Evolutionary conservation across 805 yeast genomes (phyloP).

Genomic region (Wickerhamomyces rabaulensis): DNA sequence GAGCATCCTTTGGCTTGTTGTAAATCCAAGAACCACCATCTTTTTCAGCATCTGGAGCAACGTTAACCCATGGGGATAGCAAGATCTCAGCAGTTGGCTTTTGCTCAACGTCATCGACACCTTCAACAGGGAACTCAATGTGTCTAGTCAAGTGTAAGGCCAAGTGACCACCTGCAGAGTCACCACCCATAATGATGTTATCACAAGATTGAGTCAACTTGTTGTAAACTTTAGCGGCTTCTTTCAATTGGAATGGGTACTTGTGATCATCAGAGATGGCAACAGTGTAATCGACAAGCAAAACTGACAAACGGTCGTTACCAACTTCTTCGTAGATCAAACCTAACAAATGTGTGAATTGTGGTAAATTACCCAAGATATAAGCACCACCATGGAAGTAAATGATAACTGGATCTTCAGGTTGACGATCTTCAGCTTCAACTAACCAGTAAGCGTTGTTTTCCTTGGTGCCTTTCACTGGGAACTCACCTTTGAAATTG

Average conservation of each 20-base stretch:
- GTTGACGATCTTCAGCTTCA: constrained; percentile 24
- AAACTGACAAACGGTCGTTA: constrained; percentile 15
- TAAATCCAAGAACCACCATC: constrained; percentile 1
- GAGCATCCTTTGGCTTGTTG: background rate
- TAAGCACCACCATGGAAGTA: constrained; percentile 18
- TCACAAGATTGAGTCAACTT: constrained; percentile 11
- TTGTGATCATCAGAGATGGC: constrained; percentile 11
- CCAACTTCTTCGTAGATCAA: constrained; percentile 2
- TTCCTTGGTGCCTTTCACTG: constrained; percentile 5
- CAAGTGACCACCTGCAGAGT: constrained; percentile 29
- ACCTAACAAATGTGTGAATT: constrained; percentile 5
- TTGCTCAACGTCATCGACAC: background rate
- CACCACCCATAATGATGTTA: constrained; percentile 24
- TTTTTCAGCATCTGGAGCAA: constrained; percentile 5
- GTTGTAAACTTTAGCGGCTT: constrained; percentile 17
- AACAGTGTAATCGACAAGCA: constrained; percentile 26
- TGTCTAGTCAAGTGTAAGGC: constrained; percentile 16
- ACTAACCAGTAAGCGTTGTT: constrained; percentile 10
- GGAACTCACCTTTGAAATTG: background rate
- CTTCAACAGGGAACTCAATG: background rate
- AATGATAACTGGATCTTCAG: constrained; percentile 13
- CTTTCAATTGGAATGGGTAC: constrained; percentile 24
- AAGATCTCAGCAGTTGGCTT: constrained; percentile 6
- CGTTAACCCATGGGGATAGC: constrained; percentile 15
- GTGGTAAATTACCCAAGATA: constrained; percentile 7